Evolutionary conservation across 495 filamentous ascomycete species (phyloP).

Genomic region (Mycothermus thermophilus): DNA sequence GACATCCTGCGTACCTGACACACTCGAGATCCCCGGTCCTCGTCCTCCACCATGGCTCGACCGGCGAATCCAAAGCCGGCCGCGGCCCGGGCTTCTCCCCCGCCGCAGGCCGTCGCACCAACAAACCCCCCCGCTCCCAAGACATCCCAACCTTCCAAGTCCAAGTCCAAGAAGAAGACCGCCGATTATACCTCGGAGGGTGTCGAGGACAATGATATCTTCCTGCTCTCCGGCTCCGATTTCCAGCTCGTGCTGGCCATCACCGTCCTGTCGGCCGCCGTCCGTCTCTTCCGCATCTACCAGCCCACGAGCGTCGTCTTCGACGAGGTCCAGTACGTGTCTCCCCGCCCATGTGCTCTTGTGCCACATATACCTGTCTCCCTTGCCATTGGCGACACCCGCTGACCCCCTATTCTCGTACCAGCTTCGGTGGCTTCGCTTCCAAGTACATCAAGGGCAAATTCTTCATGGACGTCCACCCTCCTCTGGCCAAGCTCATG

Average conservation of each 20-base stretch:
- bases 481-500: slow-evolving; percentile 90
- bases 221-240: slow-evolving; percentile 63
- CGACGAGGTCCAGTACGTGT: slow-evolving; percentile 86
- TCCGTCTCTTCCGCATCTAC: slow-evolving; percentile 90
- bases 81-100: slow-evolving; percentile 15
- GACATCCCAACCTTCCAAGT: no score
- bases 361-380: no score
- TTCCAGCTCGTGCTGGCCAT: slow-evolving; percentile 59
- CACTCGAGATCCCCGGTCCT: slow-evolving; percentile 8
- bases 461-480: slow-evolving; percentile 99
- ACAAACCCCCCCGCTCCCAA: no score
- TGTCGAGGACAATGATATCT: slow-evolving; percentile 56
- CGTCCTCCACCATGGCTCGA: slow-evolving; percentile 27
- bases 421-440: slow-evolving; percentile 91
- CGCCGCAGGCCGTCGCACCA: slow-evolving; percentile 5
- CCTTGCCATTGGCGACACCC: no score
- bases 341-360: no score
- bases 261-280: slow-evolving; percentile 60
- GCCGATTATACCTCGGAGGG: slow-evolving; percentile 52
- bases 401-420: no score
- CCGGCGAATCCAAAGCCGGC: slow-evolving; percentile 28
- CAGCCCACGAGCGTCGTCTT: slow-evolving; percentile 95
- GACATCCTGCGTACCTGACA: no score
- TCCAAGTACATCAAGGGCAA: slow-evolving; percentile 96
- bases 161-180: slow-evolving; percentile 21